Conservation (phyloP, 768 basidiomycete species). For the Lactarius pseudohatsudake region DNA sequence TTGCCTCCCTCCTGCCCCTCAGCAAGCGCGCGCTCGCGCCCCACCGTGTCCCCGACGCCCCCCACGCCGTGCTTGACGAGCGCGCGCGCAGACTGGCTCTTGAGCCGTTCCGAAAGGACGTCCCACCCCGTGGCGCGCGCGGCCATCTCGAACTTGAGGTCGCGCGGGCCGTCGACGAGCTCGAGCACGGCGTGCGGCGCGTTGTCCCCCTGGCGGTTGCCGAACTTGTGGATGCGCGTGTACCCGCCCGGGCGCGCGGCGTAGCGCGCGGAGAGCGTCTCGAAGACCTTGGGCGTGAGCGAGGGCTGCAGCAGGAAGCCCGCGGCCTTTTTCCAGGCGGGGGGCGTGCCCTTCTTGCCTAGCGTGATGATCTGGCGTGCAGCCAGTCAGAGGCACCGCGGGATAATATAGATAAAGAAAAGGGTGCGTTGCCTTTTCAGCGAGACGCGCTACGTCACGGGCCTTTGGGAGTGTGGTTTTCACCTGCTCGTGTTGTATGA, state of each 20-base stretch:
- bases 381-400: neutral
- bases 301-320: constrained; percentile 74
- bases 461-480: constrained; percentile 96
- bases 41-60: constrained; percentile 47
- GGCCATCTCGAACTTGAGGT: constrained; percentile 85
- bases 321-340: constrained; percentile 68
- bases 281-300: constrained; percentile 81
- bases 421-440: constrained; percentile 72
- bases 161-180: constrained; percentile 91
- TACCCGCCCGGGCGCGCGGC: constrained; percentile 85
- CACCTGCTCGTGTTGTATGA: constrained; percentile 94
- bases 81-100: constrained; percentile 42
- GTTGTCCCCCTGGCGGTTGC: constrained; percentile 88
- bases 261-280: constrained; percentile 78
- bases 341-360: constrained; percentile 79
- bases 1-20: constrained; percentile 41
- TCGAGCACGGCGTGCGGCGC: constrained; percentile 91
- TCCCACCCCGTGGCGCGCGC: constrained; percentile 89
- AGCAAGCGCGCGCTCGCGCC: constrained; percentile 46
- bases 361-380: constrained; percentile 76
- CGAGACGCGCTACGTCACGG: constrained; percentile 84
- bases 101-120: constrained; percentile 57
- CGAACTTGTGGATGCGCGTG: constrained; percentile 90
- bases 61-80: constrained; percentile 53
- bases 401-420: neutral